Evolutionary conservation across 2,329 filamentous ascomycete species (phyloP), one percentile per base, ranked within the genome.

Genomic region (Macrophomina phaseolina): DNA sequence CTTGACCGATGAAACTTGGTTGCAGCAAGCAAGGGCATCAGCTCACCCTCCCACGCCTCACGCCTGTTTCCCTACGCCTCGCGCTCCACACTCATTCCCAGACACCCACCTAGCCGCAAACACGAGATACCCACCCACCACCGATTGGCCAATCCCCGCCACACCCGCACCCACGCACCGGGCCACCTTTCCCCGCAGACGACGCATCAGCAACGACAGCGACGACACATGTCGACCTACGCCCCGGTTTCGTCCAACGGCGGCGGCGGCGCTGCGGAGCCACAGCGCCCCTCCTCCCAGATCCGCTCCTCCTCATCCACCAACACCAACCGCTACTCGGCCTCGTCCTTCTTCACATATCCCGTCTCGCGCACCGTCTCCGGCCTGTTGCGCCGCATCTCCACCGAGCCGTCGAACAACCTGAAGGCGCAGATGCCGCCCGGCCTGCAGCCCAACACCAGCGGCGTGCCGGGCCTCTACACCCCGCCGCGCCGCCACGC

Each of bases 401-500:
- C 80, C 63, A 75, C 78, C 69, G 83, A 85, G 69, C 75, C 80
- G 12, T 53, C 56, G 16, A 69, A 75, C 60, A 38, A 16, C 36
- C 30, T 48, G 30, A 51, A 42, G 38, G 28, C 65, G 36, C 14
- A 36, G 23, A 40, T 16, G 49, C 42, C 16, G 49, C 30, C 30
- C 18, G 45, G 49, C 40, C 34, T 63, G 14, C 49, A 68, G 30
- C 55, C 64, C 42, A 58, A 60, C 63, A 45, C 56, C n/a, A 52
- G 62, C 70, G 84, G 84, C 70, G 80, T 89, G 76, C 82, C 83
- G 70, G 84, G 85, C 63, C 85, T 90, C 69, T 91, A 88, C 77
- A 84, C 83, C 30, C 85, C 87, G 69, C 82, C 85, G 67, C 81
- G 83, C 66, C 87, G 91, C 70, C 88, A 86, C 64, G 85, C 87